These are phyloP conservation scores for Gonapodya sp. DNA, from an alignment of 192 early-diverging fungal genomes.

Conservation along the genomic window DNA sequence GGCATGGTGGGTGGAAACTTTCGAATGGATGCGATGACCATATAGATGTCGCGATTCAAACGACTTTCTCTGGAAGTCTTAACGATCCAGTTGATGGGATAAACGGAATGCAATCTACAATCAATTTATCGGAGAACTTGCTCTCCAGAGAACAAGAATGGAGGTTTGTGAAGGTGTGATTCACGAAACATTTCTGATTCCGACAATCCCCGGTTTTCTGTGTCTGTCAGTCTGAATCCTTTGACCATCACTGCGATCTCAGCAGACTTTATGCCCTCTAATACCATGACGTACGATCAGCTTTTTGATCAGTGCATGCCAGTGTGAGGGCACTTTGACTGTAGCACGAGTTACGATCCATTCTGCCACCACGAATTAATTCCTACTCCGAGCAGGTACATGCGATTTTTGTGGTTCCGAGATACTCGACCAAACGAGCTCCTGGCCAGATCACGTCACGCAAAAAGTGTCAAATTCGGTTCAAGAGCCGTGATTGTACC, in stretches of 20 bases:
- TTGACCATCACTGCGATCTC: not conserved
- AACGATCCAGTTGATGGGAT: not conserved
- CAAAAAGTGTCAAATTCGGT: not conserved
- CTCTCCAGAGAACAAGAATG: not conserved
- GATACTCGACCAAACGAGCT: not conserved
- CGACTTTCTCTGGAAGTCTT: too few relatives aligned
- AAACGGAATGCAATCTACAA: not conserved
- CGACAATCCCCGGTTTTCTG: not conserved
- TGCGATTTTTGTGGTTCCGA: not conserved
- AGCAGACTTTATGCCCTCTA: not conserved
- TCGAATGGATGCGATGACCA: too few relatives aligned
- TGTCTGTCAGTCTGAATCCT: not conserved
- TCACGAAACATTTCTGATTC: not conserved
- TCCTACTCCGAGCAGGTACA: not conserved
- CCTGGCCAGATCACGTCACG: not conserved
- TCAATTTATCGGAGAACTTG: not conserved
- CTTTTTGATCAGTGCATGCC: not conserved
- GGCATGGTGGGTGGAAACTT: not conserved
- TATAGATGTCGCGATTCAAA: too few relatives aligned
- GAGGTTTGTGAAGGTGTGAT: not conserved
- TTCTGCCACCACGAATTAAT: too few relatives aligned
- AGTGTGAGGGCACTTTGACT: not conserved
- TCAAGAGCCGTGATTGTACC: not conserved
- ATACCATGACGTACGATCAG: not conserved
- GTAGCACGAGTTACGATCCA: not conserved